Evolutionary conservation across 345 rosid genomes (phyloP), one percentile per base, ranked within the genome.

Genomic region (Populus ilicifolia): DNA sequence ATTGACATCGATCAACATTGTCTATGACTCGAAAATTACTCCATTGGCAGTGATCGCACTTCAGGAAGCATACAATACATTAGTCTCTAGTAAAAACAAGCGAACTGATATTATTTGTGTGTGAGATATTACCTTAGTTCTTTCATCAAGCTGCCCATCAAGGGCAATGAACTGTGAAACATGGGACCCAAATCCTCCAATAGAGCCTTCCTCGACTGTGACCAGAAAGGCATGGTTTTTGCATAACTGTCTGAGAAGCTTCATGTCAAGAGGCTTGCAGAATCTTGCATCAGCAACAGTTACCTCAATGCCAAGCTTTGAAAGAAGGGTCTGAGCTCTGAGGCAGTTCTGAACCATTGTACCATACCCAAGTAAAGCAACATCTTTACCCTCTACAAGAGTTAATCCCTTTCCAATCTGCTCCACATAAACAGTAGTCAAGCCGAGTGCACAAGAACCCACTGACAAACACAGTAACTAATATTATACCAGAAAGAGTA

Each of bases 241-340:
- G 66, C 97, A 94, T 69, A 94, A 88, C 79, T 86, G 84, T 70
- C 97, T 86, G 61, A 94, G 83, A 43, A 93, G 97, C 80, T 86
- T 84, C 1, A 88, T 88, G 83, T 94, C 97, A 0, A 94, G 93
- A 54, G 98, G 97, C 85, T 94, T 94, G 90, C 98, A 94, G 78
- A 94, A 94, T 77, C 97, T 90, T 76, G 98, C 97, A 86, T 94
- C 93, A 8, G 97, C 98, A 68, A 93, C 97, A 0, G 97, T 94
- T 78, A 90, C 95, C 77, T 89, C 88, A 64, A 93, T 79, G n/a
- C 95, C 97, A 41, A 90, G 95, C 80, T 87, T 88, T 3, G 89
- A 88, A 75, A 94, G 97, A 71, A 94, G 97, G 70, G 91, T 80
- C 61, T 81, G 88, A 70, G 98, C 98, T 85, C 89, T 91, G 41